Base-by-base conservation (phyloP, 1,139 yeast genomes). In the Taiozyma sp. region DNA sequence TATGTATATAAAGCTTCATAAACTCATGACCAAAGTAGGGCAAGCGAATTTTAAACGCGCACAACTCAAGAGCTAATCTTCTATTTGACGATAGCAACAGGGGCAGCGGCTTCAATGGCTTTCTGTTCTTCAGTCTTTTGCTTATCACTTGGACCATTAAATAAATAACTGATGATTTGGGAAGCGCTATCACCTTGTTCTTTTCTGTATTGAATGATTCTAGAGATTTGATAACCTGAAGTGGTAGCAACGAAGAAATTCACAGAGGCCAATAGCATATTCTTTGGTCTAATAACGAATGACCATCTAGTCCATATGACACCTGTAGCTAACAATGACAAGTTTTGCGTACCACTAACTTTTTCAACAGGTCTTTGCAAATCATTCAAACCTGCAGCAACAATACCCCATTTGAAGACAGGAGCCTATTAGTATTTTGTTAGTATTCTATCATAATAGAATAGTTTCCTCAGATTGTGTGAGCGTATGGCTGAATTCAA, bases 221-320 rank as follows among this genome's bases (percentile, higher is more conserved):
- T 81, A 48, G 73, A 64, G 46, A 93, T 71, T 74, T 93, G 99
- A 68, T 77, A 82, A 34, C 95, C 90, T 4, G 97, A 97, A 45
- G 95, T 96, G 42, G 84, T 75, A 30, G 96, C 97, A 56, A 93
- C 75, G 77, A 93, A 93, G 77, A 91, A 90, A 73, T 93, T 93
- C 54, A 93, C 99, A 34, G 95, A 83, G 5, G 98, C 99, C 61
- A 93, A 78, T 55, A 93, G 74, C 60, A 79, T 77, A 73, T 93
- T 93, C 71, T 88, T 86, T 49, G 99, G 99, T 62, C 75, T 83
- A 67, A 93, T 93, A 57, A 91, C 95, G 70, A 91, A 81, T 34
- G 97, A 92, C 99, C 99, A 93, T 69, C 99, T 83, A 45, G 99
- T 93, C 99, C 99, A 93, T 63, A 93, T 91, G 51, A 81, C 83